A percentile compares a stretch with the other conserved stretches of the same genome.
Conservation (phyloP, 257 asterid genomes). For the Nicotiana noctiflora region DNA sequence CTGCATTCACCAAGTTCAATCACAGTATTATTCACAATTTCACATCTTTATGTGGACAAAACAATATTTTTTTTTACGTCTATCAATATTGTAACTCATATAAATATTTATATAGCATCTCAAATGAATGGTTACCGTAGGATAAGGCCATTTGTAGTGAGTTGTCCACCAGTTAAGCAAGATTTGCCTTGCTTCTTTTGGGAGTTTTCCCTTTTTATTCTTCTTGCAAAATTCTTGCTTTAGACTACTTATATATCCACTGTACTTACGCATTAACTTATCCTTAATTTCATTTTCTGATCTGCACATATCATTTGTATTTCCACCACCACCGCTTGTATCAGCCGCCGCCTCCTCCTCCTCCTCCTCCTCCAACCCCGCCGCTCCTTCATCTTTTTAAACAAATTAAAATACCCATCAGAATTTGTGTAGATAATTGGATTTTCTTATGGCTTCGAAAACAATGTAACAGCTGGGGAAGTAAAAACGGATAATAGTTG, state of each 20-base stretch:
- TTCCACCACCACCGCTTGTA: background rate
- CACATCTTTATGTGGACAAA: no score
- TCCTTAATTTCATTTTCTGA: slow-evolving; percentile 2
- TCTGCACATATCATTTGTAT: background rate
- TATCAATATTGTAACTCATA: no score
- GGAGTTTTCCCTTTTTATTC: slow-evolving; percentile 15
- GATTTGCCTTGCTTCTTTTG: slow-evolving; percentile 13
- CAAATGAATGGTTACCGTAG: slow-evolving; percentile 1
- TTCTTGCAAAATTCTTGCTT: slow-evolving; percentile 12
- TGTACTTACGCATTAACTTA: slow-evolving; percentile 9
- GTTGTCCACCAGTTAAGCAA: slow-evolving; percentile 13
- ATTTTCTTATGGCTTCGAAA: background rate
- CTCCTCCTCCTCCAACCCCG: background rate
- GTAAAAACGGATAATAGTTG: background rate
- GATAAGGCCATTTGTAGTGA: slow-evolving; percentile 20
- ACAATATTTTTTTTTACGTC: no score
- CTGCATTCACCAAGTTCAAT: background rate
- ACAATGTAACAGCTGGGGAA: background rate
- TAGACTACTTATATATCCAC: slow-evolving; percentile 13
- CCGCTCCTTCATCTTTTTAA: background rate
- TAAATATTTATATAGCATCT: no score
- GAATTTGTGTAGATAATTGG: background rate
- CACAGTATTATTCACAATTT: no score
- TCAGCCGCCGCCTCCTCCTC: background rate
- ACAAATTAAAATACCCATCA: background rate